A percentile compares a stretch with the other conserved stretches of the same genome.
Conservation (phyloP, 83 land plant species). For the Thuja plicata region DNA sequence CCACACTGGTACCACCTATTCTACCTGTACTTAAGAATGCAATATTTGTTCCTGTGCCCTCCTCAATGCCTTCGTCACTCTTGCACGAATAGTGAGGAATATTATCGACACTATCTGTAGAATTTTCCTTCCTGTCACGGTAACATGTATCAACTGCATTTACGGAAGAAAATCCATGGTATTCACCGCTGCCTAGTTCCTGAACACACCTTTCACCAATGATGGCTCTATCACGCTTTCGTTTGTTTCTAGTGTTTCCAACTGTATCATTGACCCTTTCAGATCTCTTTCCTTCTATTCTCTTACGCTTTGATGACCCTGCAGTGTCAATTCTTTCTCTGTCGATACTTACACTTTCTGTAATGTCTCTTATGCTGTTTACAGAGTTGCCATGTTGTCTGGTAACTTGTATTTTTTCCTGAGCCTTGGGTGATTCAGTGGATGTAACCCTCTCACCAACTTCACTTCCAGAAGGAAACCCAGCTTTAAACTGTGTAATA, state of each 20-base stretch:
- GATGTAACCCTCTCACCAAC: constrained; percentile 15
- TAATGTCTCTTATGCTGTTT: background rate
- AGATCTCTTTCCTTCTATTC: constrained; percentile 14
- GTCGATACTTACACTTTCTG: background rate
- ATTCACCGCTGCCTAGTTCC: constrained; percentile 8
- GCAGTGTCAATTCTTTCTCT: constrained; percentile 8
- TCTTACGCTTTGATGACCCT: constrained; percentile 22
- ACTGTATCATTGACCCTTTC: constrained; percentile 10
- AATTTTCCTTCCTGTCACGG: constrained; percentile 10
- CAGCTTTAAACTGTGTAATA: constrained; percentile 45
- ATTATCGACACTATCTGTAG: constrained; percentile 16
- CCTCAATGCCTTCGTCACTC: constrained; percentile 11
- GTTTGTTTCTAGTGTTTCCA: constrained; percentile 2
- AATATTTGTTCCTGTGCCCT: constrained; percentile 16
- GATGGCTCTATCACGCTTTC: background rate
- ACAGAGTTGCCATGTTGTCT: background rate
- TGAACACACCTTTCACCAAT: constrained; percentile 7
- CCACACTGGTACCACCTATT: constrained; percentile 13
- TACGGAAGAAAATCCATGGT: constrained; percentile 21
- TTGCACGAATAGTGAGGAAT: constrained; percentile 8
- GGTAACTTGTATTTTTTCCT: background rate
- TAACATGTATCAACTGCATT: constrained; percentile 34
- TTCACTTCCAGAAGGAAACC: constrained; percentile 19
- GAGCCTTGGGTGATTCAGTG: constrained; percentile 4
- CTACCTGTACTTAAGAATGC: constrained; percentile 10